Evolutionary conservation across 306 rosid species (phyloP).

Genomic region (Cucumis cinereus): DNA sequence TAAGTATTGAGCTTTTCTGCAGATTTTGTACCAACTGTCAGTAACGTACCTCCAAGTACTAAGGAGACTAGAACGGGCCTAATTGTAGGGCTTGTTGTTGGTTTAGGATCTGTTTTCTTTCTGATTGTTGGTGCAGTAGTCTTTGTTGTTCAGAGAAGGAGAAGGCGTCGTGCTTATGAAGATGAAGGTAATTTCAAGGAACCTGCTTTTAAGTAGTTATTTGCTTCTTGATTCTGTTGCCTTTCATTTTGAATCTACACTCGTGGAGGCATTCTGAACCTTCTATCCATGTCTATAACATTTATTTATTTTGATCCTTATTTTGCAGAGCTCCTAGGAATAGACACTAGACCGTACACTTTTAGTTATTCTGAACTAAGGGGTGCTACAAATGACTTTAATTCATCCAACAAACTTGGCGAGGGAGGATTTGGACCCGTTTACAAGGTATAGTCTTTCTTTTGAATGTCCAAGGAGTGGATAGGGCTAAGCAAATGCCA

Average conservation of each 20-base stretch:
- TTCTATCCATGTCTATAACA: not conserved
- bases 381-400: conserved; percentile 56
- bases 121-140: conserved; percentile 21
- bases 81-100: conserved; percentile 47
- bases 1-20: conserved; percentile 14
- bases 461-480: not conserved
- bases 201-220: not conserved
- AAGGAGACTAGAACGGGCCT: conserved; percentile 34
- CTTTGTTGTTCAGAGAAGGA: conserved; percentile 30
- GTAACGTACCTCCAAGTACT: conserved; percentile 37
- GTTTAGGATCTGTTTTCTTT: conserved; percentile 35
- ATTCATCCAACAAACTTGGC: conserved; percentile 47
- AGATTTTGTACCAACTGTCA: conserved; percentile 51
- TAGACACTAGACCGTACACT: conserved; percentile 55
- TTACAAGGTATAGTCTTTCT: conserved; percentile 32
- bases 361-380: conserved; percentile 49
- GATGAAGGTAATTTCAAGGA: conserved; percentile 36
- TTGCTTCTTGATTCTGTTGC: not conserved
- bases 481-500: not conserved
- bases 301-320: not conserved
- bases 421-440: conserved; percentile 94
- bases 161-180: conserved; percentile 8
- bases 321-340: conserved; percentile 46
- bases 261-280: not conserved
- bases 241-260: not conserved